Conservation (phyloP, 179 eudicot genomes). For the Silene noctiflora region DNA sequence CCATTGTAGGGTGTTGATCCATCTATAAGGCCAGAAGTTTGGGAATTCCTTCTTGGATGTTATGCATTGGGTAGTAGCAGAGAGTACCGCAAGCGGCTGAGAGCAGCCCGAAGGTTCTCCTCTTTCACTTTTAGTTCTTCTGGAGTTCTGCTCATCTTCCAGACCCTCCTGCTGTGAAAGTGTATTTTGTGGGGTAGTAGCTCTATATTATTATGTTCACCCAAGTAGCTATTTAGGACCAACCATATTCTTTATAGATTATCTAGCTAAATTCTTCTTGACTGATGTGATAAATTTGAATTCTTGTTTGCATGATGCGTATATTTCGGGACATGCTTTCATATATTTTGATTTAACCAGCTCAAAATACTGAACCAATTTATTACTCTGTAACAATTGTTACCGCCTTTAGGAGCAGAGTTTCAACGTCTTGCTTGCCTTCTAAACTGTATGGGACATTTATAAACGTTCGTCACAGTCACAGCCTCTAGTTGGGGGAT, state of each 20-base stretch:
- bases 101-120: conserved; percentile 81
- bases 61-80: conserved; percentile 80
- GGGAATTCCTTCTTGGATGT: conserved; percentile 99
- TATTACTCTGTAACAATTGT: neutral
- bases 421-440: neutral
- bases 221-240: neutral
- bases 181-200: neutral
- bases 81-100: conserved; percentile 64
- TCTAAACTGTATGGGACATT: neutral
- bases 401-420: neutral
- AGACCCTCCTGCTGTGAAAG: neutral
- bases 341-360: neutral
- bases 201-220: neutral
- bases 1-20: conserved; percentile 89
- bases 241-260: neutral
- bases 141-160: neutral
- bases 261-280: neutral
- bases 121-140: conserved; percentile 21
- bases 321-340: neutral
- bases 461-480: neutral
- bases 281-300: neutral
- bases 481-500: neutral
- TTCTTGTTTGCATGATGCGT: neutral
- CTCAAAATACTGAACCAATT: neutral
- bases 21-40: conserved; percentile 91